Percentiles rank a stretch among this genome's conserved stretches.
Evolutionary conservation across 1,284 basidiomycete genomes (phyloP).

Genomic region (Pseudozyma sp.): DNA sequence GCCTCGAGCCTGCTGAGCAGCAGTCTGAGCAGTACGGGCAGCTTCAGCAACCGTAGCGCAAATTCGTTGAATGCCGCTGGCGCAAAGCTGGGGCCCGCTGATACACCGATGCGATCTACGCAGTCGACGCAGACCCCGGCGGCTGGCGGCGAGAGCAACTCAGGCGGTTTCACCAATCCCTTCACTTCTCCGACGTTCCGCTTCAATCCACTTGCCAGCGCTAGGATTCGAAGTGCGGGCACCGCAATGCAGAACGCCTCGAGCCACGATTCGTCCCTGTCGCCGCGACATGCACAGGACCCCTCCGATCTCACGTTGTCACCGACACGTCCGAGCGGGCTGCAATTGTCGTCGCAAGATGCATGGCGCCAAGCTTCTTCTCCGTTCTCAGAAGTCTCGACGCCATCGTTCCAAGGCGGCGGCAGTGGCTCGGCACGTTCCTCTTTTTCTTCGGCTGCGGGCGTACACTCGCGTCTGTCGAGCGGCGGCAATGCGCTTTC

Average conservation of each 20-base stretch:
- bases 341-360: slow-evolving; percentile 26
- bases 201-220: slow-evolving; percentile 26
- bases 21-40: slow-evolving; percentile 22
- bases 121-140: slow-evolving; percentile 35
- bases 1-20: slow-evolving; percentile 16
- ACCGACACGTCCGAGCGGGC: slow-evolving; percentile 9
- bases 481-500: slow-evolving; percentile 23
- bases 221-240: slow-evolving; percentile 8
- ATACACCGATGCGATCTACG: slow-evolving; percentile 24
- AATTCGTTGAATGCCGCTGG: slow-evolving; percentile 8
- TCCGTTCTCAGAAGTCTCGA: slow-evolving; percentile 44
- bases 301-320: slow-evolving; percentile 11
- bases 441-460: slow-evolving; percentile 37
- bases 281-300: slow-evolving; percentile 13
- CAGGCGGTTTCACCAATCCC: slow-evolving; percentile 32
- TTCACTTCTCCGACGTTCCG: slow-evolving; percentile 37
- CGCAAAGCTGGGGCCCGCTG: slow-evolving; percentile 2
- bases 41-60: slow-evolving; percentile 6
- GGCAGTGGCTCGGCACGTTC: slow-evolving; percentile 40
- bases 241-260: slow-evolving; percentile 9
- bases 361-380: slow-evolving; percentile 46
- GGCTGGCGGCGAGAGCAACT: background rate
- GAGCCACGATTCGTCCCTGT: slow-evolving; percentile 17
- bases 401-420: slow-evolving; percentile 34
- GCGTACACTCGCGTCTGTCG: slow-evolving; percentile 30